phyloP scores from a whole-genome alignment of 805 yeast genomes.

The Candida nitratophila region DNA sequence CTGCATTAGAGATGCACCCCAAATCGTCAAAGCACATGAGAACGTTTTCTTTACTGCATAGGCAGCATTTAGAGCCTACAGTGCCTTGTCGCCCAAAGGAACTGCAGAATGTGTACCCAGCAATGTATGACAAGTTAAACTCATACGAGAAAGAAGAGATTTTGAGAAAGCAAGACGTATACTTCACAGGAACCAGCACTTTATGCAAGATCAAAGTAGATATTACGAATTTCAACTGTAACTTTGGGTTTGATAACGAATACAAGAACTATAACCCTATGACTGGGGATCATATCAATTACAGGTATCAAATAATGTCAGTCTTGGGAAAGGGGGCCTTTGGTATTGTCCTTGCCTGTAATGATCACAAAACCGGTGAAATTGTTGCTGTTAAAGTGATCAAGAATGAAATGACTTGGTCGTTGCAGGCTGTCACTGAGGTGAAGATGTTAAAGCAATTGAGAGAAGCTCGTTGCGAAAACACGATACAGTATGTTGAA shows the following conservation, averaged over 20 bases:
- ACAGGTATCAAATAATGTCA: conserved; percentile 56
- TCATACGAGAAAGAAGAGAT: conserved; percentile 59
- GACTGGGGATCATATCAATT: conserved; percentile 66
- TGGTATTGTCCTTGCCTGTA: conserved; percentile 67
- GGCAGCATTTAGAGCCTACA: not conserved
- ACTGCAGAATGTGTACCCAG: conserved; percentile 12
- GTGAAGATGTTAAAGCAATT: conserved; percentile 57
- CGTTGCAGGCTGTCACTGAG: conserved; percentile 72
- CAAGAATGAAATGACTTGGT: conserved; percentile 65
- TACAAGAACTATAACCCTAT: conserved; percentile 52
- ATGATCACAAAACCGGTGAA: conserved; percentile 54
- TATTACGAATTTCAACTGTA: conserved; percentile 32
- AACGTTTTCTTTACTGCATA: not conserved
- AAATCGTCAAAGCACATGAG: conserved; percentile 1
- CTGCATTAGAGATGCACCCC: not conserved
- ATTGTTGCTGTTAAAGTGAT: conserved; percentile 72
- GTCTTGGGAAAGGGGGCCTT: conserved; percentile 74
- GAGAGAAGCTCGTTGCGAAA: conserved; percentile 21
- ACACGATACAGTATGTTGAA: conserved; percentile 49
- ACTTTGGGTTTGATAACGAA: conserved; percentile 69
- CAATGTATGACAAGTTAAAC: conserved; percentile 26
- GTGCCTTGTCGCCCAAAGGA: conserved; percentile 7
- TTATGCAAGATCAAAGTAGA: conserved; percentile 23
- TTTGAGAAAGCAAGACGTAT: conserved; percentile 39
- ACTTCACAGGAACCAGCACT: conserved; percentile 38